Percentiles rank a stretch among this genome's conserved stretches.
These are phyloP conservation scores for Jatropha podagrica DNA, from an alignment of 441 rosid species.

Conservation along the genomic window DNA sequence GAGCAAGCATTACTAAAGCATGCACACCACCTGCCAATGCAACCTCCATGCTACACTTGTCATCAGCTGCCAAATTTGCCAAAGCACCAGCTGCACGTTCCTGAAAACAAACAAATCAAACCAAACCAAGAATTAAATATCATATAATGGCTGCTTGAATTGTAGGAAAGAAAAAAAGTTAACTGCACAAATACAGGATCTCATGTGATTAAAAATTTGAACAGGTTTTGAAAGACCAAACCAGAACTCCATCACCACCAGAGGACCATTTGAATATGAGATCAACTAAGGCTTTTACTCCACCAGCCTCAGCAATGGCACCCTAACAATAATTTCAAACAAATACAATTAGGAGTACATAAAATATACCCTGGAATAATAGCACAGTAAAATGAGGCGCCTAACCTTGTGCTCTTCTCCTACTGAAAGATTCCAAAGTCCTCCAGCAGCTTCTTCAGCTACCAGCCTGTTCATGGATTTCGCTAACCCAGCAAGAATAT, in stretches of 20 bases:
- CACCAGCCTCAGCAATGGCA: conserved; percentile 89
- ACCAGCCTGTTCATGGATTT: conserved; percentile 86
- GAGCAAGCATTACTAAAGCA: conserved; percentile 92
- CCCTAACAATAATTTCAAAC: conserved; percentile 42
- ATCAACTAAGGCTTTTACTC: conserved; percentile 83
- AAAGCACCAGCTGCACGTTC: conserved; percentile 99
- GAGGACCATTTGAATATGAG: conserved; percentile 87
- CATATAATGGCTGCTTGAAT: conserved; percentile 8
- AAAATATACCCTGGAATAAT: background rate
- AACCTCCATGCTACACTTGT: conserved; percentile 94
- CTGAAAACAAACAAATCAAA: conserved; percentile 40
- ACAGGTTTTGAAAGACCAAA: conserved; percentile 29
- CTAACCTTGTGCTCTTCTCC: conserved; percentile 97
- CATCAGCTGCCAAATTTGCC: conserved; percentile 98
- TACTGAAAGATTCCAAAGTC: conserved; percentile 94
- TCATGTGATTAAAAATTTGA: background rate
- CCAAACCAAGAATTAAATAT: conserved; percentile 15
- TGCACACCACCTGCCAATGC: conserved; percentile 91
- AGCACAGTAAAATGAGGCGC: conserved; percentile 10
- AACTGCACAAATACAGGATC: conserved; percentile 12
- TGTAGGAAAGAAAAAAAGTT: background rate
- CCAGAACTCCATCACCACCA: conserved; percentile 95
- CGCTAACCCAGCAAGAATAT: conserved; percentile 71
- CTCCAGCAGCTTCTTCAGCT: conserved; percentile 98
- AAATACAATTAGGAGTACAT: conserved; percentile 21